Percentiles rank a stretch among this genome's conserved stretches.
These are phyloP conservation scores for Vachellia pachyceras DNA, from an alignment of 306 rosid species.

Conservation along the genomic window DNA sequence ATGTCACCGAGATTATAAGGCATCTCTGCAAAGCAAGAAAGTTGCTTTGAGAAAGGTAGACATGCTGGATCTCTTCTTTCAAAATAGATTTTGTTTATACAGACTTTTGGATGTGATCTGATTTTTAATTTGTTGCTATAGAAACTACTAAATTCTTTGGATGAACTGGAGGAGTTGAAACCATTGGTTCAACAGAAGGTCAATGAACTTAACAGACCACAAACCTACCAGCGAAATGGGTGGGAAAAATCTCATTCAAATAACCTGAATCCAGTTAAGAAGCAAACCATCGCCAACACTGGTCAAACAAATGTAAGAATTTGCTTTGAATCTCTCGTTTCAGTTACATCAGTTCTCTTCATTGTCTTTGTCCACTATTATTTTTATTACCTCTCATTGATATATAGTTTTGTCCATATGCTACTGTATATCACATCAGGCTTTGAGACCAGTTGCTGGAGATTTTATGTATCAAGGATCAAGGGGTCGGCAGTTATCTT, in stretches of 20 bases:
- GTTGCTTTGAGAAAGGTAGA: conserved; percentile 69
- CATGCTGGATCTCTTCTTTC: conserved; percentile 16
- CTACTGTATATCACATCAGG: conserved; percentile 56
- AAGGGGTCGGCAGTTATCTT: conserved; percentile 60
- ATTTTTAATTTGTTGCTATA: conserved; percentile 43
- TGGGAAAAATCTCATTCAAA: conserved; percentile 53
- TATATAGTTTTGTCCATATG: conserved; percentile 31
- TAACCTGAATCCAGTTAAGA: conserved; percentile 55
- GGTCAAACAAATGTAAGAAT: conserved; percentile 60
- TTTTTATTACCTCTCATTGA: conserved; percentile 18
- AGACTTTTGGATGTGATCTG: conserved; percentile 27
- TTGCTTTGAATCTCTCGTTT: conserved; percentile 23
- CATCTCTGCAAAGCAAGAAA: conserved; percentile 62
- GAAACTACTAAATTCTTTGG: conserved; percentile 69
- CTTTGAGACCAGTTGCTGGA: conserved; percentile 53
- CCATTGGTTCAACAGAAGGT: conserved; percentile 82
- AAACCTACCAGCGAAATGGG: conserved; percentile 52
- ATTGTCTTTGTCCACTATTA: conserved; percentile 13
- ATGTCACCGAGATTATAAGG: conserved; percentile 68
- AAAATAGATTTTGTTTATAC: not conserved
- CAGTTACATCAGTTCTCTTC: conserved; percentile 15
- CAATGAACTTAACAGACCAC: conserved; percentile 62
- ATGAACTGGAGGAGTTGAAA: conserved; percentile 85
- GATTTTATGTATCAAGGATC: conserved; percentile 53
- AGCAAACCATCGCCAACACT: conserved; percentile 42